Conservation (phyloP, 176 grass and related monocot species). For the Echinochloa phyllopogon region DNA sequence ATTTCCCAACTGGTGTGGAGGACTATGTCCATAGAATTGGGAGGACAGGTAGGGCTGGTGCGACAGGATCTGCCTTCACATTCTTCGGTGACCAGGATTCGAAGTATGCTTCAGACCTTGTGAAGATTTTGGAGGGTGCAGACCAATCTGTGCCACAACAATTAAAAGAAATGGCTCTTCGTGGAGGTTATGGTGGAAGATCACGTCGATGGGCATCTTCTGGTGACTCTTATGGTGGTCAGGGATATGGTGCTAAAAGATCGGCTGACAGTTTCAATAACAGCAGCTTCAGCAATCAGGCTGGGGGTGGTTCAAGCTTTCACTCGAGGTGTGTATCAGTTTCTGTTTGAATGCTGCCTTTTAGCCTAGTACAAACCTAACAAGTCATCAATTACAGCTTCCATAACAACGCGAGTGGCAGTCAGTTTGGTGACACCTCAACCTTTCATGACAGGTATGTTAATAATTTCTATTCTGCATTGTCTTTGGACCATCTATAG, state of each 20-base stretch:
- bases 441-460: conserved; percentile 39
- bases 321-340: conserved; percentile 44
- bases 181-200: conserved; percentile 78
- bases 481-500: background rate
- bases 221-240: conserved; percentile 58
- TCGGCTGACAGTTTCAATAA: conserved; percentile 25
- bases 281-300: conserved; percentile 38
- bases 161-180: conserved; percentile 67
- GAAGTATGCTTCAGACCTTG: conserved; percentile 79
- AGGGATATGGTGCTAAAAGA: conserved; percentile 47
- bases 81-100: conserved; percentile 93
- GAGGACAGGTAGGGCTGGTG: conserved; percentile 90
- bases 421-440: conserved; percentile 28
- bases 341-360: conserved; percentile 35
- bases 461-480: conserved; percentile 10
- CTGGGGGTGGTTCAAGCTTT: conserved; percentile 42
- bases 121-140: conserved; percentile 92
- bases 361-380: conserved; percentile 11
- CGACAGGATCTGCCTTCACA: conserved; percentile 79
- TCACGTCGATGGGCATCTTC: conserved; percentile 67
- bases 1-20: conserved; percentile 85
- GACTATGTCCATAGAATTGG: conserved; percentile 99
- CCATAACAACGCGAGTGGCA: conserved; percentile 39
- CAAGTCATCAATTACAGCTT: conserved; percentile 21
- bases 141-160: conserved; percentile 66